Evolutionary conservation across 208 protist genomes (phyloP), one percentile per base, ranked within the genome.

Genomic region (Acanthamoeba culbertsoni): DNA sequence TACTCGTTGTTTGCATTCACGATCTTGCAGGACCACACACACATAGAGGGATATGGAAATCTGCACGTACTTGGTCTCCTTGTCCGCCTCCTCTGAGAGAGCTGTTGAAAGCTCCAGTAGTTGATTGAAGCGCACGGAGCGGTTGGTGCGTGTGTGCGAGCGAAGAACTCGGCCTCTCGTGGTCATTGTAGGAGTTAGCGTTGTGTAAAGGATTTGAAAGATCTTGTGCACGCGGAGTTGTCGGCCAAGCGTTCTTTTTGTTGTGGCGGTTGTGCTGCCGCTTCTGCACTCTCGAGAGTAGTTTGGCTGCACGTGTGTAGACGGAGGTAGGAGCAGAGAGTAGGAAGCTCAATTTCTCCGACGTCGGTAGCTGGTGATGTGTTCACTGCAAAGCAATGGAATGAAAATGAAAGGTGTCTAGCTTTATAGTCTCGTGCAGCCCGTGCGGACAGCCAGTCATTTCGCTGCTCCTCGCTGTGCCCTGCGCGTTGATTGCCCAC

Each of bases 11-110:
- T n/a, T n/a, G n/a, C n/a, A n/a, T n/a, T n/a, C n/a, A n/a, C n/a
- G n/a, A 71, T 33, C 35, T 16, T 45, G 28, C 65, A 43, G 5
- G 55, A 33, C 0, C 5, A 8, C 4, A 73, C 3, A 45, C 2
- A 45, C 35, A 12, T n/a, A 2, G 0, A 75, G 28, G 3, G 28
- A 14, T 6, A 37, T 37, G 35, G 65, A 75, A n/a, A 37, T n/a
- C 10, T 40, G 62, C 62, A 75, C 65, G 65, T 75, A 75, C 73
- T 84, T 84, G 73, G 73, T 84, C 43, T 84, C 73, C 73, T 57
- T 84, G 33, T 84, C 73, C 35, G 65, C 65, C 28, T n/a, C n/a
- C 51, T 84, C 73, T 26, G 73, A 84, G 73, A 84, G 73, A 45
- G 73, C 73, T 37, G n/a, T n/a, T 37, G 73, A 42, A 10, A 84